A percentile compares a stretch with the other conserved stretches of the same genome.
Evolutionary conservation across 768 basidiomycete species (phyloP).

Genomic region (Lenzites betulinus): DNA sequence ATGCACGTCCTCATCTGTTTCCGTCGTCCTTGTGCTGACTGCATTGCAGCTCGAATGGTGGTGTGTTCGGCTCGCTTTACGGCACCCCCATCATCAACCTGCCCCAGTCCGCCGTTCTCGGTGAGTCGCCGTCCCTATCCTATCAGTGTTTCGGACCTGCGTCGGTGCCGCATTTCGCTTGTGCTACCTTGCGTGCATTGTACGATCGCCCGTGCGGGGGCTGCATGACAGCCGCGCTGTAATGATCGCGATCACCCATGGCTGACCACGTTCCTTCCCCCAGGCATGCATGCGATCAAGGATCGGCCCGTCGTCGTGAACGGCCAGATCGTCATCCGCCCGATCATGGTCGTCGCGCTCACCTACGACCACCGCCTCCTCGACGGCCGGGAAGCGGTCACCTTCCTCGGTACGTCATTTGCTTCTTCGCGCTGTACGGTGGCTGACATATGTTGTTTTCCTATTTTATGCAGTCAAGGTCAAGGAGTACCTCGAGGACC

Average conservation of each 20-base stretch:
- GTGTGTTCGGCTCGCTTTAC: slow-evolving; percentile 95
- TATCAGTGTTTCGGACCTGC: neutral
- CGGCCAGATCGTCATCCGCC: slow-evolving; percentile 94
- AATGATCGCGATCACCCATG: neutral
- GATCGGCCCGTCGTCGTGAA: slow-evolving; percentile 88
- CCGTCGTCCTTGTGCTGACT: neutral
- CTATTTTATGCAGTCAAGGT: slow-evolving; percentile 65
- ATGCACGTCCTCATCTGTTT: slow-evolving; percentile 31
- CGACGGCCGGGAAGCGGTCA: slow-evolving; percentile 94
- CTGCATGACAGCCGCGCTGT: neutral
- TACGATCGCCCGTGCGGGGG: neutral
- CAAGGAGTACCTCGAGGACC: slow-evolving; percentile 93
- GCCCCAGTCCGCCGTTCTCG: slow-evolving; percentile 92
- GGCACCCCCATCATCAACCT: slow-evolving; percentile 99
- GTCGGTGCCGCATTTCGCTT: slow-evolving; percentile 5
- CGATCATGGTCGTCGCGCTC: slow-evolving; percentile 93
- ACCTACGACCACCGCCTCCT: slow-evolving; percentile 96
- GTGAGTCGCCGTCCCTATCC: slow-evolving; percentile 38
- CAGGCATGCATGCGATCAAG: slow-evolving; percentile 94
- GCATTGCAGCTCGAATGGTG: slow-evolving; percentile 84
- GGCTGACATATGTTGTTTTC: neutral
- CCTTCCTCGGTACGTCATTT: slow-evolving; percentile 84
- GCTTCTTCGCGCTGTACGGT: neutral
- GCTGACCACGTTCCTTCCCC: neutral
- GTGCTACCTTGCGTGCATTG: neutral